Conservation (phyloP, 768 basidiomycete genomes). For the Psilocybe sp. region DNA sequence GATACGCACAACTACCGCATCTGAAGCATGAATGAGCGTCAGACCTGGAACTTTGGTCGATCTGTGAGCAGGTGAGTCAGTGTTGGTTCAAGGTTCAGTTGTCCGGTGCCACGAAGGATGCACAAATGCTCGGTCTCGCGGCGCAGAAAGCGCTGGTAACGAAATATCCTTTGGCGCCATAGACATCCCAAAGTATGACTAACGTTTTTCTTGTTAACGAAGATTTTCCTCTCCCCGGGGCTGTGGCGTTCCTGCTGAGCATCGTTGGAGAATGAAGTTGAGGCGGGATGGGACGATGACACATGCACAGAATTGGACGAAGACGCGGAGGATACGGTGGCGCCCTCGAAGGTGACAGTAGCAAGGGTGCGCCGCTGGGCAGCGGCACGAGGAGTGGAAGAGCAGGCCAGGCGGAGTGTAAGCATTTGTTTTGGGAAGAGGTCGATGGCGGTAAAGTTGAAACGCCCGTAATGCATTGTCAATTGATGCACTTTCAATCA, state of each 20-base stretch:
- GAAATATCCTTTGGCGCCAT: too few relatives aligned
- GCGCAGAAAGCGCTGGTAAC: too few relatives aligned
- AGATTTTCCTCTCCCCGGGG: slow-evolving; percentile 93
- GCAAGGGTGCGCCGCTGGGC: slow-evolving; percentile 42
- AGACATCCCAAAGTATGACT: slow-evolving; percentile 41
- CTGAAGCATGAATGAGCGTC: too few relatives aligned
- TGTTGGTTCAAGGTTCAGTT: too few relatives aligned
- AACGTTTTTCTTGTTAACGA: slow-evolving; percentile 95
- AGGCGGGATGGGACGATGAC: slow-evolving; percentile 25
- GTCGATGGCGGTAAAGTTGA: slow-evolving; percentile 4
- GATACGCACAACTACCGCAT: too few relatives aligned
- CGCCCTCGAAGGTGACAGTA: slow-evolving; percentile 43
- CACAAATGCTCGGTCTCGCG: too few relatives aligned
- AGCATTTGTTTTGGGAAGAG: slow-evolving; percentile 14
- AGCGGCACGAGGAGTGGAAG: slow-evolving; percentile 13
- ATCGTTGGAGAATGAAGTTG: slow-evolving; percentile 83
- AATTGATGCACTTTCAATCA: slow-evolving; percentile 18
- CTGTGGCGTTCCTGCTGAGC: slow-evolving; percentile 81
- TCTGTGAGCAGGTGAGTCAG: too few relatives aligned
- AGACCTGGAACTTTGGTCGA: too few relatives aligned
- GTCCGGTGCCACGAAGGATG: too few relatives aligned
- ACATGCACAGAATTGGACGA: slow-evolving; percentile 5
- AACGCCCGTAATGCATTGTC: slow-evolving; percentile 18
- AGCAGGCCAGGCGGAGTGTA: slow-evolving; percentile 25
- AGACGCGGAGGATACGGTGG: slow-evolving; percentile 31